Base-by-base conservation (phyloP, 2,329 filamentous ascomycete species). In the Coniochaeta pulveracea region DNA sequence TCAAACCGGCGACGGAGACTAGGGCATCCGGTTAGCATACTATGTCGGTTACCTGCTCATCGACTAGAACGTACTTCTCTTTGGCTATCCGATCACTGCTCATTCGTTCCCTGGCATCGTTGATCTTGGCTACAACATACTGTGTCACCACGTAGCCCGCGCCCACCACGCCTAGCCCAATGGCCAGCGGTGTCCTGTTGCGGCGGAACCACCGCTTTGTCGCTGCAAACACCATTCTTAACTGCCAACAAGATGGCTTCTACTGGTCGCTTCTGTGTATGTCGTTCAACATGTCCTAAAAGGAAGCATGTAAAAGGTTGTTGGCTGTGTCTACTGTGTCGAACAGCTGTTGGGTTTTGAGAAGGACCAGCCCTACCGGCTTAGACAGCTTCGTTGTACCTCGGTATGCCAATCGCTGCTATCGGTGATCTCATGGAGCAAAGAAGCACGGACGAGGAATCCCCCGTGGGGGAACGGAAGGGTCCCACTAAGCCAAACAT, bases 1-100 rank as follows among this genome's bases (percentile, higher is more conserved):
- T 96, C 85, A 61, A 98, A 98, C 51, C 91, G 83, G 38, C 91
- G 82, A 33, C 88, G 86, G 40, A 98, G 73, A 58, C 89, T 96
- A 48, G 18, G n/a, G 23, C 5, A 43, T 37, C 26, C 27, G 27
- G 27, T 17, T 11, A 18, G 27, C 9, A 39, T 26, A 36, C 33
- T 16, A 30, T 35, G 33, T 33, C 28, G 22, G 28, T 19, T 19
- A 27, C 12, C 6, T 16, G 9, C 4, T 14, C 4, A 29, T 12
- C 10, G 15, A 5, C 8, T 16, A 19, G 3, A 8, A 49, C 74
- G 47, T 63, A 95, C 89, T 98, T 98, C 63, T 98, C 91, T 56
- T 89, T 88, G 34, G 89, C 84, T 54, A 95, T 93, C 49, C 86
- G 79, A 51, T 96, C 91, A 57, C 85, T 89, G 59, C 82, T 88